Conservation (phyloP, 2,329 filamentous ascomycete genomes). For the Fusarium sp. region DNA sequence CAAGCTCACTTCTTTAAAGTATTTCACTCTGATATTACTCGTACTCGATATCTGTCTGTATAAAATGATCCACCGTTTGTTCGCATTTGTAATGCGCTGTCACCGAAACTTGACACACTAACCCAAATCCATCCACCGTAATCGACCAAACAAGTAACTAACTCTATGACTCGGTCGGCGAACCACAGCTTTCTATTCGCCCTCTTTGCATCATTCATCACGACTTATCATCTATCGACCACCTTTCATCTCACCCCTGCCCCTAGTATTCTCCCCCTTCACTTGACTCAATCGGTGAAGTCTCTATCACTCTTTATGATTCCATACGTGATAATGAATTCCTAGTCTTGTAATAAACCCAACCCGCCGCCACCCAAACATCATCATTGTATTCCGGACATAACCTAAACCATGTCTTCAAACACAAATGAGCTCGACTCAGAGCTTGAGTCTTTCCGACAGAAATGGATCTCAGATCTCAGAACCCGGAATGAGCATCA, state of each 20-base stretch:
- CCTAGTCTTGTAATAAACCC: constrained; percentile 22
- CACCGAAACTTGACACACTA: constrained; percentile 19
- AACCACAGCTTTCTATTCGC: constrained; percentile 37
- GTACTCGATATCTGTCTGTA: background rate
- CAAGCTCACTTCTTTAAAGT: background rate
- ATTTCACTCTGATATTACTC: no score
- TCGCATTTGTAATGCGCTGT: constrained; percentile 16
- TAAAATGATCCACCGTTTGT: background rate
- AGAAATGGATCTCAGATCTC: constrained; percentile 88
- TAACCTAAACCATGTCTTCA: constrained; percentile 39
- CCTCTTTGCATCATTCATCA: constrained; percentile 45
- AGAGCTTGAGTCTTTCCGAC: constrained; percentile 88
- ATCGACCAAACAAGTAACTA: background rate
- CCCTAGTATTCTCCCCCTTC: constrained; percentile 5
- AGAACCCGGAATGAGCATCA: constrained; percentile 54
- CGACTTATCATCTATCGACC: constrained; percentile 24
- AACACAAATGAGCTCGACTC: constrained; percentile 63
- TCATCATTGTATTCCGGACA: constrained; percentile 7
- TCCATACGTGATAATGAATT: constrained; percentile 42
- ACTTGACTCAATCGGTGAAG: constrained; percentile 39
- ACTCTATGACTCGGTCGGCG: constrained; percentile 42
- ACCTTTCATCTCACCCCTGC: background rate
- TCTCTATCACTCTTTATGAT: background rate
- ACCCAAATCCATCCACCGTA: constrained; percentile 32
- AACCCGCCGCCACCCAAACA: background rate